Evolutionary conservation across 148 eudicot genomes (phyloP).

Genomic region (Silene conica): DNA sequence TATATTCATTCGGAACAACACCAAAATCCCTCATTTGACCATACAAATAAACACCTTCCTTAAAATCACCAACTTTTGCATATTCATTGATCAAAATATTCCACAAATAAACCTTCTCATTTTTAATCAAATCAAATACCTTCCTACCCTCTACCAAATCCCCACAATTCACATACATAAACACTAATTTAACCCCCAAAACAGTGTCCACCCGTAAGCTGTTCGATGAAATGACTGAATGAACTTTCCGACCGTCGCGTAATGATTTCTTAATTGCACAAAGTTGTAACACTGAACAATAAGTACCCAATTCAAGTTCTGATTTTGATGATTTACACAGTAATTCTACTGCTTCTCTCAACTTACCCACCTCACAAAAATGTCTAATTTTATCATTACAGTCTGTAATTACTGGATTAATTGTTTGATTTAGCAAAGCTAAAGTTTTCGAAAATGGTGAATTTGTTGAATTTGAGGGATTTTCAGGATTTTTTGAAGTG

Average conservation of each 20-base stretch:
- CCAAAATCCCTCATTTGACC: conserved; percentile 38
- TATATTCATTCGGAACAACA: conserved; percentile 47
- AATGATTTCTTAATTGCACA: conserved; percentile 52
- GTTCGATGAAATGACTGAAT: conserved; percentile 42
- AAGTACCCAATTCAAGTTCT: conserved; percentile 43
- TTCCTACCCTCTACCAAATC: conserved; percentile 55
- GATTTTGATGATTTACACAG: conserved; percentile 25
- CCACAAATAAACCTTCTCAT: conserved; percentile 67
- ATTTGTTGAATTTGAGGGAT: conserved; percentile 6
- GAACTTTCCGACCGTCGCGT: conserved; percentile 42
- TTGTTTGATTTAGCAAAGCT: conserved; percentile 11
- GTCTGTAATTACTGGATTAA: conserved; percentile 13
- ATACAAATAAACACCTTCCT: conserved; percentile 47
- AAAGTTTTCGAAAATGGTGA: neutral
- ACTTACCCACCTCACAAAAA: conserved; percentile 45
- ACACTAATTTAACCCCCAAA: conserved; percentile 60
- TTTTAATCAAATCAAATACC: conserved; percentile 46
- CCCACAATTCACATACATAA: conserved; percentile 72
- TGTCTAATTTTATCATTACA: conserved; percentile 36
- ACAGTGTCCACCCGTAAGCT: conserved; percentile 33
- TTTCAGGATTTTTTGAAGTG: conserved; percentile 15
- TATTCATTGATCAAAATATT: conserved; percentile 62
- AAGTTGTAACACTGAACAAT: conserved; percentile 49
- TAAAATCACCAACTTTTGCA: conserved; percentile 45
- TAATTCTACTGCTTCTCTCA: conserved; percentile 48